Conservation (phyloP, 352 stramenopile species). For the Peronosclerospora sorghi region DNA sequence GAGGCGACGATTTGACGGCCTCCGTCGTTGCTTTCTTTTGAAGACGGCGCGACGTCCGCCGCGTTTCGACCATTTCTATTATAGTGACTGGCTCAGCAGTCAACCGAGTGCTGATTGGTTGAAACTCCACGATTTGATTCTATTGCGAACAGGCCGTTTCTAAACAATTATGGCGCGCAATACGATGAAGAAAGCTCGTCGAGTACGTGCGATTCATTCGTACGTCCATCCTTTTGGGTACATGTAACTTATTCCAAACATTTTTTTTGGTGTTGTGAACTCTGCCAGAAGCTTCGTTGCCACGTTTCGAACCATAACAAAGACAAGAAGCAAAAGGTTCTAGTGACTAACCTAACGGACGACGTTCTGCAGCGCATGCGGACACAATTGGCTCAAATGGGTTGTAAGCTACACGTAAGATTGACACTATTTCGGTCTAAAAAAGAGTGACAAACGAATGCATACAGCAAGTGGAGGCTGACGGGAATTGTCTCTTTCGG, state of each 20-base stretch:
- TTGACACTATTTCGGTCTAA: background rate
- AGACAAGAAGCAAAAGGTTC: constrained; percentile 26
- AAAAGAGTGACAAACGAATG: background rate
- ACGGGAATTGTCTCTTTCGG: constrained; percentile 81
- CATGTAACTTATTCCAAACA: background rate
- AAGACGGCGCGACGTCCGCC: constrained; percentile 44
- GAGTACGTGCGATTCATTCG: constrained; percentile 13
- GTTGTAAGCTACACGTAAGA: constrained; percentile 50
- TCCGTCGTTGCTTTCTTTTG: constrained; percentile 29
- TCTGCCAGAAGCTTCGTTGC: constrained; percentile 19
- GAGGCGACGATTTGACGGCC: constrained; percentile 9
- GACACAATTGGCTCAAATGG: constrained; percentile 36
- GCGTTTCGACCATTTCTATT: constrained; percentile 51
- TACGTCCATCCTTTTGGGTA: no score
- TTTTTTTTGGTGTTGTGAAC: background rate
- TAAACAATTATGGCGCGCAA: constrained; percentile 10
- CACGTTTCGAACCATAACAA: constrained; percentile 9
- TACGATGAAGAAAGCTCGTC: constrained; percentile 22
- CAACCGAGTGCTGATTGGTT: constrained; percentile 2
- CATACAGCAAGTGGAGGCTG: constrained; percentile 56
- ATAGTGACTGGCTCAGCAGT: constrained; percentile 9
- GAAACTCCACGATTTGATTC: background rate
- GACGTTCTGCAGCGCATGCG: constrained; percentile 46
- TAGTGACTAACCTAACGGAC: constrained; percentile 23
- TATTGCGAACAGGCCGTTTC: background rate